These are phyloP conservation scores for Potentilla sterilis DNA, from an alignment of 306 rosid species.

Conservation along the genomic window DNA sequence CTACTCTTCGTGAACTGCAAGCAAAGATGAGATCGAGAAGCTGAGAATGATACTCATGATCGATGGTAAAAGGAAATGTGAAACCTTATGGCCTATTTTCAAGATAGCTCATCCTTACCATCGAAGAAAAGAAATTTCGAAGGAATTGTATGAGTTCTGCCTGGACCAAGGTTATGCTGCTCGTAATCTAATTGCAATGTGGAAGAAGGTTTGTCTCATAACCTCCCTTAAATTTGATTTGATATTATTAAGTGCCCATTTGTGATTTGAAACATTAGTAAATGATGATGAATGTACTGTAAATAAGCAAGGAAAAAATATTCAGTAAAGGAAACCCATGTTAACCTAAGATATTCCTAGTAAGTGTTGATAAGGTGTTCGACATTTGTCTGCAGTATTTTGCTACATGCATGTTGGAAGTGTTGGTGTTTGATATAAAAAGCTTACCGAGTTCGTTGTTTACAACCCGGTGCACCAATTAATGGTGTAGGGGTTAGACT, in stretches of 20 bases:
- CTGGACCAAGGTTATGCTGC: conserved; percentile 53
- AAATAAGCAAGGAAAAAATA: background rate
- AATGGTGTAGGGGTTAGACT: too few relatives aligned
- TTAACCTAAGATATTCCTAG: background rate
- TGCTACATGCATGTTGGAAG: background rate
- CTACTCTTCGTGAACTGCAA: conserved; percentile 84
- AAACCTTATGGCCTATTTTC: conserved; percentile 53
- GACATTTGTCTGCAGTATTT: background rate
- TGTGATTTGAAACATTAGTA: background rate
- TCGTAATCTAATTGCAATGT: conserved; percentile 46
- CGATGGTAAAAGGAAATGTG: conserved; percentile 58
- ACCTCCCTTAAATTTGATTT: background rate
- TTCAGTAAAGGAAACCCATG: background rate
- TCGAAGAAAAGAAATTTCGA: conserved; percentile 48
- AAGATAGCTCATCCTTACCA: conserved; percentile 53
- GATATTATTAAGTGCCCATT: background rate
- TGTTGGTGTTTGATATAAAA: background rate
- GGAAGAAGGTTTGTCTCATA: conserved; percentile 45
- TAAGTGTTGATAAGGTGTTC: background rate
- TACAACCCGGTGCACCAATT: too few relatives aligned
- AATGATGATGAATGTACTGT: background rate
- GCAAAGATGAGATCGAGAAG: conserved; percentile 98
- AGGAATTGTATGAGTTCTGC: conserved; percentile 47
- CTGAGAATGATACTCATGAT: conserved; percentile 54
- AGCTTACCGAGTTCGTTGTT: too few relatives aligned